These are phyloP conservation scores for Populus tomentosa DNA, from an alignment of 441 rosid species.

Conservation along the genomic window DNA sequence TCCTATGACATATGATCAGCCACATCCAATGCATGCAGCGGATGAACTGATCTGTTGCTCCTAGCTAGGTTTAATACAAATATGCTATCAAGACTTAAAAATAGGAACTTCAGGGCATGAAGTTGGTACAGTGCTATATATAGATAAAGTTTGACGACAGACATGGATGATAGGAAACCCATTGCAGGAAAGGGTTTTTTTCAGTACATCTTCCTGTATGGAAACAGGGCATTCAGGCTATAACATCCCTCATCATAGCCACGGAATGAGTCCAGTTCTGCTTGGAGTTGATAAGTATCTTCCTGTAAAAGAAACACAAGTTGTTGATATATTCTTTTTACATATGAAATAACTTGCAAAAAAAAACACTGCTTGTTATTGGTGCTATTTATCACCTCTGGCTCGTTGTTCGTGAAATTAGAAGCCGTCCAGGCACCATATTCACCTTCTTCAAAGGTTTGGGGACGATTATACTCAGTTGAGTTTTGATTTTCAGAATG, in stretches of 20 bases:
- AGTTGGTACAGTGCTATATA: not conserved
- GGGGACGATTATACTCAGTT: not conserved
- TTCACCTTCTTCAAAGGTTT: not conserved
- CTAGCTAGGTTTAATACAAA: too few relatives aligned
- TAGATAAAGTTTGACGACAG: too few relatives aligned
- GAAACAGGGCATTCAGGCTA: conserved; percentile 3
- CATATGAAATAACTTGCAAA: not conserved
- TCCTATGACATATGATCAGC: too few relatives aligned
- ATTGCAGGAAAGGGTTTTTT: not conserved
- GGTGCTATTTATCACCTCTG: not conserved
- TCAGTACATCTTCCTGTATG: not conserved
- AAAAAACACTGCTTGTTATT: too few relatives aligned
- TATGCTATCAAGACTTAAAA: not conserved
- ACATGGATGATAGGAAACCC: too few relatives aligned
- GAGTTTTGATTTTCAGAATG: not conserved
- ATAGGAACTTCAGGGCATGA: too few relatives aligned
- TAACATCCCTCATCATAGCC: conserved; percentile 3
- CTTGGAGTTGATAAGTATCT: not conserved
- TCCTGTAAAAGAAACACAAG: conserved; percentile 7
- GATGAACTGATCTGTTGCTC: too few relatives aligned
- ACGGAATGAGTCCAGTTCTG: not conserved
- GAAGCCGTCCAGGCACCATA: not conserved
- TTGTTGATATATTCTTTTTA: not conserved
- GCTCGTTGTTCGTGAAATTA: not conserved
- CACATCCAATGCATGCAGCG: too few relatives aligned